A percentile compares a stretch with the other conserved stretches of the same genome.
phyloP scores from a whole-genome alignment of 768 basidiomycete genomes.

The Kwoniella mangroviensis region DNA sequence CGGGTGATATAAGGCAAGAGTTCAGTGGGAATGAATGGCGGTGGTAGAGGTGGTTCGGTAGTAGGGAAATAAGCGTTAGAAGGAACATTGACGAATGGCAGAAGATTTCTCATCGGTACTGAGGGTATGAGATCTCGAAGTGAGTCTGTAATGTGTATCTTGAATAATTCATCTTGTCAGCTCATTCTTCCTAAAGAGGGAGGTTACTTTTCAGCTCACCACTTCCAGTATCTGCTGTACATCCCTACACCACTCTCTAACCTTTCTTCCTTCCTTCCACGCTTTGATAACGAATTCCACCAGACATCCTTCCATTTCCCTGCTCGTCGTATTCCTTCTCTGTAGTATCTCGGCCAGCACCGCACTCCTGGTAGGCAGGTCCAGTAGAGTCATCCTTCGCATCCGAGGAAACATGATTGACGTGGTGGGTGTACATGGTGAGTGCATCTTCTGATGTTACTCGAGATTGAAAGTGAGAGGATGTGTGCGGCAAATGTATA shows the following conservation, averaged over 20 bases:
- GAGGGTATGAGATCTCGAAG: not conserved
- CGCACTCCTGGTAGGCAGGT: conserved; percentile 6
- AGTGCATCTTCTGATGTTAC: not conserved
- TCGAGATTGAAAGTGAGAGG: too few species aligned
- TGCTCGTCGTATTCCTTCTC: not conserved
- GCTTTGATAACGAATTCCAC: conserved; percentile 32
- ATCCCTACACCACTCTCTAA: conserved; percentile 59
- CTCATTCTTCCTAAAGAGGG: not conserved
- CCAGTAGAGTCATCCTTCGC: conserved; percentile 6
- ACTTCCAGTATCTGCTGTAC: conserved; percentile 21
- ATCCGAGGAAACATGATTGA: not conserved
- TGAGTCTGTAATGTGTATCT: conserved; percentile 4
- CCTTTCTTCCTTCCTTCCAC: conserved; percentile 62
- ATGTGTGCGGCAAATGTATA: not conserved
- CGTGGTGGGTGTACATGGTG: conserved; percentile 12
- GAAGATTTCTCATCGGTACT: not conserved
- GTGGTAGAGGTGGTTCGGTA: conserved; percentile 18
- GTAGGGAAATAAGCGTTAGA: conserved; percentile 15
- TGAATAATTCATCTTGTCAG: conserved; percentile 6
- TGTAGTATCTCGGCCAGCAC: conserved; percentile 11
- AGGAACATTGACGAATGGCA: conserved; percentile 16
- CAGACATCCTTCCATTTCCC: conserved; percentile 22
- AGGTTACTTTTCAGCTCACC: conserved; percentile 19
- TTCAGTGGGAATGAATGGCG: conserved; percentile 9
- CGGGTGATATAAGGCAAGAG: conserved; percentile 21